phyloP scores from a whole-genome alignment of 129 eudicot species.

The Dittrichia graveolens region DNA sequence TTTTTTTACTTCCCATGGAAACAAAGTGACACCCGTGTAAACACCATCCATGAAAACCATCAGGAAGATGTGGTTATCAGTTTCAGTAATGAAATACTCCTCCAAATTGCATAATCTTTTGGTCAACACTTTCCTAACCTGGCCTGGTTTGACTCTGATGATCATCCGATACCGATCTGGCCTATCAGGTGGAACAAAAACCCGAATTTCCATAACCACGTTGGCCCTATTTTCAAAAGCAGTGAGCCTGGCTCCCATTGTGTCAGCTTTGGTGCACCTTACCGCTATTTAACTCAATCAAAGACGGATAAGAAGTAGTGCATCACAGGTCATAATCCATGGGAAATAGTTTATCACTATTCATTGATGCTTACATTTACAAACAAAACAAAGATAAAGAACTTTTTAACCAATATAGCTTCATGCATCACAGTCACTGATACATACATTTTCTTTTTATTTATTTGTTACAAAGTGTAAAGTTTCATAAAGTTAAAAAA shows the following conservation, averaged over 20 bases:
- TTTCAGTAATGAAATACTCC: background rate
- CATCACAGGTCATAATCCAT: constrained; percentile 11
- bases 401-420: constrained; percentile 4
- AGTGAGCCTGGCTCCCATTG: constrained; percentile 36
- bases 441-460: background rate
- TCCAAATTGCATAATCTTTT: constrained; percentile 23
- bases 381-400: background rate
- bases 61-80: constrained; percentile 24
- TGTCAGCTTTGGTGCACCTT: constrained; percentile 4
- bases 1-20: constrained; percentile 25
- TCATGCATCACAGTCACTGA: background rate
- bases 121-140: constrained; percentile 31
- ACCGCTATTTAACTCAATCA: background rate
- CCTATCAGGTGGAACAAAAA: constrained; percentile 43
- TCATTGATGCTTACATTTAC: constrained; percentile 18
- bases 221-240: constrained; percentile 39
- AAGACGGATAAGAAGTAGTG: background rate
- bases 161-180: constrained; percentile 40
- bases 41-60: constrained; percentile 43
- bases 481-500: background rate
- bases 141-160: constrained; percentile 40
- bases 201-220: constrained; percentile 45
- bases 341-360: constrained; percentile 20
- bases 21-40: constrained; percentile 37
- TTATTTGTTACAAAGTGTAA: constrained; percentile 14